Percentiles rank a stretch among this genome's conserved stretches.
Conservation (phyloP, 1,284 basidiomycete genomes). For the Sporisorium reilianum region DNA sequence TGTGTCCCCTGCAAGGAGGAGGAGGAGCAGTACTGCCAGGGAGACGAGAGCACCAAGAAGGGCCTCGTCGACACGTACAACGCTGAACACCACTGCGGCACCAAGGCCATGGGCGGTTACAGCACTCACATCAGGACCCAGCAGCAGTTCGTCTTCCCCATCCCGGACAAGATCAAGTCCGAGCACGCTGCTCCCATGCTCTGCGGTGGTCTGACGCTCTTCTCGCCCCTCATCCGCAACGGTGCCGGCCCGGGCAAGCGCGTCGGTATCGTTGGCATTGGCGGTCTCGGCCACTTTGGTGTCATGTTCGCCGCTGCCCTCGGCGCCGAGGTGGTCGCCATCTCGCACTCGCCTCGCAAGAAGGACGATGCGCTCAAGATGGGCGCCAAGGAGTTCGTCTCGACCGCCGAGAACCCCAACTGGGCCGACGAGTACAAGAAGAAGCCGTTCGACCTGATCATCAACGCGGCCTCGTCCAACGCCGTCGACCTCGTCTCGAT, state of each 20-base stretch:
- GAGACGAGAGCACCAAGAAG: slow-evolving; percentile 54
- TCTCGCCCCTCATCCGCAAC: slow-evolving; percentile 76
- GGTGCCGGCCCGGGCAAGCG: slow-evolving; percentile 76
- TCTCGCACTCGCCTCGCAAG: slow-evolving; percentile 77
- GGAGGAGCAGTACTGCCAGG: slow-evolving; percentile 61
- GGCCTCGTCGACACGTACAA: slow-evolving; percentile 70
- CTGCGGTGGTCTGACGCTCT: slow-evolving; percentile 78
- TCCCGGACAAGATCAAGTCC: slow-evolving; percentile 75
- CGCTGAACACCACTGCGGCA: slow-evolving; percentile 73
- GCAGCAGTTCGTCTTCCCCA: slow-evolving; percentile 78
- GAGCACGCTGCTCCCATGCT: slow-evolving; percentile 73
- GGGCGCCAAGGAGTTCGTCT: slow-evolving; percentile 73
- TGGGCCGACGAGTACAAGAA: slow-evolving; percentile 60
- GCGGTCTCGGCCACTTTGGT: slow-evolving; percentile 70
- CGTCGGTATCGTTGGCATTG: slow-evolving; percentile 76
- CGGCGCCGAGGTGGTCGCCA: slow-evolving; percentile 77
- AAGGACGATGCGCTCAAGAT: slow-evolving; percentile 77
- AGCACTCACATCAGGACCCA: slow-evolving; percentile 77
- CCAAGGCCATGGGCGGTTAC: slow-evolving; percentile 75
- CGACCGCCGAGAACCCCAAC: slow-evolving; percentile 62
- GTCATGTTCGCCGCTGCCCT: slow-evolving; percentile 75
- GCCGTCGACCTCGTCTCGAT: slow-evolving; percentile 72
- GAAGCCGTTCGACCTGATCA: slow-evolving; percentile 75
- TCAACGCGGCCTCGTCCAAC: slow-evolving; percentile 73
- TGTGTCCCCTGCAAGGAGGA: slow-evolving; percentile 74